Evolutionary conservation across 2,329 filamentous ascomycete species (phyloP), one percentile per base, ranked within the genome.

Genomic region (Exophiala viscosa): DNA sequence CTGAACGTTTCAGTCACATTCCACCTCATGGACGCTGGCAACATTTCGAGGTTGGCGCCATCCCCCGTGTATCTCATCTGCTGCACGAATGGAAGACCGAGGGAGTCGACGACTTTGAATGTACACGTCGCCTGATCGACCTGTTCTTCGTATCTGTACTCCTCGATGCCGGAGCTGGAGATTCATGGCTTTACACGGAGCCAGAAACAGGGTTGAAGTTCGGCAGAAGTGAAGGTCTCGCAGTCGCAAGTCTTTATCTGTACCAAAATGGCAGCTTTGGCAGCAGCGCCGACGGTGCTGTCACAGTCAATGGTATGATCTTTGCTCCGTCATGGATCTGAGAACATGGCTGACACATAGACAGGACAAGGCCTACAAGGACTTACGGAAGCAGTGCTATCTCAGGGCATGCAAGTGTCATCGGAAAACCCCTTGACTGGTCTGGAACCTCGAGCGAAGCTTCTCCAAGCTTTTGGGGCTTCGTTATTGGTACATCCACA

Each of bases 121-220:
- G 73, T 3, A 76, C 77, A 0, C 76, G 81, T 2, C 73, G 80
- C 0, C 66, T 84, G 15, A 73, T 83, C 41, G 82, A 85, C 60
- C 67, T 85, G 6, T 85, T 85, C 67, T 76, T 84, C 41, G 78
- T 83, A 2, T 82, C 80, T 0, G 80, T 83, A 0, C 69, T 83
- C 13, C 68, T 83, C 0, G 80, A 83, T 59, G 80, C 93, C 3
- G 93, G 93, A 38, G 90, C 93, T 1, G 93, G 93, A 36, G 92
- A 84, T 2, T 80, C 83, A 60, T 99, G 93, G 93, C 86, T 84
- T 62, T 99, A 96, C 74, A 93, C 88, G 75, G 95, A 90, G 66
- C 85, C 85, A 58, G 90, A 95, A 66, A 93, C 90, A 59, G 90
- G 88, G 51, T 86, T 85, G 57, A 70, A 87, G 36, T 97, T 92